Evolutionary conservation across 2,329 filamentous ascomycete species (phyloP).

Genomic region (Aspergillus sclerotialis): DNA sequence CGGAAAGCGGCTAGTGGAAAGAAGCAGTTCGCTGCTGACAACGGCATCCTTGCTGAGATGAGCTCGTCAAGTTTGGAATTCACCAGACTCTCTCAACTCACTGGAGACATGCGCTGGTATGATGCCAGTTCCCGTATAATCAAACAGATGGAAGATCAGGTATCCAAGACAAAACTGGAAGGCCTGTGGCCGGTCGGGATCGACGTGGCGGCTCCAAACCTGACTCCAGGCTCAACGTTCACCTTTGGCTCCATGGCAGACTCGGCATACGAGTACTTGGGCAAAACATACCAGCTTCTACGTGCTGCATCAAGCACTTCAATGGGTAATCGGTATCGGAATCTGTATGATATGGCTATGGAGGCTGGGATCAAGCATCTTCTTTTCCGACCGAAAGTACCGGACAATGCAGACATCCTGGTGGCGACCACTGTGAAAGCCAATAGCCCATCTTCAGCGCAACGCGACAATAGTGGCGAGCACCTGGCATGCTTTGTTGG

Average conservation of each 20-base stretch:
- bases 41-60: constrained; percentile 61
- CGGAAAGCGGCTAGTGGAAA: constrained; percentile 57
- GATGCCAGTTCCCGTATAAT: constrained; percentile 79
- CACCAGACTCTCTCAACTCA: constrained; percentile 76
- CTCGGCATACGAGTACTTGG: constrained; percentile 39
- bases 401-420: constrained; percentile 21
- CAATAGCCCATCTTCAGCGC: too few relatives aligned
- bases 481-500: constrained; percentile 52
- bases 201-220: constrained; percentile 41
- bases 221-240: constrained; percentile 16
- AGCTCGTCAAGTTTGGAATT: constrained; percentile 80
- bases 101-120: constrained; percentile 70
- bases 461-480: too few relatives aligned
- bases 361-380: constrained; percentile 24
- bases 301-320: constrained; percentile 24
- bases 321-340: constrained; percentile 28
- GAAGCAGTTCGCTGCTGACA: too few relatives aligned
- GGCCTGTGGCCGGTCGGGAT: constrained; percentile 72
- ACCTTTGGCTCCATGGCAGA: constrained; percentile 35
- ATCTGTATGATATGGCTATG: constrained; percentile 28
- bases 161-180: constrained; percentile 59
- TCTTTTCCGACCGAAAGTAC: constrained; percentile 27
- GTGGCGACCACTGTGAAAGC: too few relatives aligned
- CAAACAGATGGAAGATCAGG: constrained; percentile 64
- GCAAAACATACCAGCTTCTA: constrained; percentile 34